A percentile compares a stretch with the other conserved stretches of the same genome.
These are phyloP conservation scores for Helianthus tuberosus DNA, from an alignment of 129 eudicot species.

Conservation along the genomic window DNA sequence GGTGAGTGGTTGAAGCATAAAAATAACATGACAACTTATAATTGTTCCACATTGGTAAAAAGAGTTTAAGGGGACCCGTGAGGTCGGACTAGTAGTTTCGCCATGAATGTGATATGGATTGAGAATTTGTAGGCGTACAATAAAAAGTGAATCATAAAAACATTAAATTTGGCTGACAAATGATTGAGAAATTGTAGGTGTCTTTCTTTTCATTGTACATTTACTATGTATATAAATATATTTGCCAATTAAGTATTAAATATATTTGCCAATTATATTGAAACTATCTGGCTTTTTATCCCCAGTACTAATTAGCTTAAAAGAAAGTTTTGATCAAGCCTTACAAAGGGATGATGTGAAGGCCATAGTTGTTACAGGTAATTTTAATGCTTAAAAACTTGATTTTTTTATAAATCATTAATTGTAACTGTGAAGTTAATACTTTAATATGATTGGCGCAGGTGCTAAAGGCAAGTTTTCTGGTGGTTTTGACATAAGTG, in stretches of 20 bases:
- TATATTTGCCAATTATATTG: background rate
- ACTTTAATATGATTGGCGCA: constrained; percentile 38
- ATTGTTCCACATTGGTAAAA: background rate
- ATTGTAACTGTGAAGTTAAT: background rate
- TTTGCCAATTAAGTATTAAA: background rate
- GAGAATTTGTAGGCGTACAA: background rate
- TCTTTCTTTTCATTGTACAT: no score
- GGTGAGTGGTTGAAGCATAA: constrained; percentile 28
- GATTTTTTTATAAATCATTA: background rate
- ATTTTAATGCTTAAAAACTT: background rate
- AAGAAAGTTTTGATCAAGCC: constrained; percentile 69
- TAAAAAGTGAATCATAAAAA: background rate
- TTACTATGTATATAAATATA: no score
- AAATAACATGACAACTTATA: constrained; percentile 16
- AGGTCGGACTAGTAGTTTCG: background rate
- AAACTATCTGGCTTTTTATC: constrained; percentile 12
- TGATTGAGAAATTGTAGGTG: background rate
- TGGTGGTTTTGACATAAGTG: constrained; percentile 95
- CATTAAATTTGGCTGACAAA: background rate
- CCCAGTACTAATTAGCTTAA: constrained; percentile 82
- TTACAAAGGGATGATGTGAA: constrained; percentile 85
- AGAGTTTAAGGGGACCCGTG: background rate
- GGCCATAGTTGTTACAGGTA: constrained; percentile 97
- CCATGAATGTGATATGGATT: background rate
- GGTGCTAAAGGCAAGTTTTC: constrained; percentile 93